Conservation (phyloP, 2,329 filamentous ascomycete genomes). For the Colletotrichum liaoningense region DNA sequence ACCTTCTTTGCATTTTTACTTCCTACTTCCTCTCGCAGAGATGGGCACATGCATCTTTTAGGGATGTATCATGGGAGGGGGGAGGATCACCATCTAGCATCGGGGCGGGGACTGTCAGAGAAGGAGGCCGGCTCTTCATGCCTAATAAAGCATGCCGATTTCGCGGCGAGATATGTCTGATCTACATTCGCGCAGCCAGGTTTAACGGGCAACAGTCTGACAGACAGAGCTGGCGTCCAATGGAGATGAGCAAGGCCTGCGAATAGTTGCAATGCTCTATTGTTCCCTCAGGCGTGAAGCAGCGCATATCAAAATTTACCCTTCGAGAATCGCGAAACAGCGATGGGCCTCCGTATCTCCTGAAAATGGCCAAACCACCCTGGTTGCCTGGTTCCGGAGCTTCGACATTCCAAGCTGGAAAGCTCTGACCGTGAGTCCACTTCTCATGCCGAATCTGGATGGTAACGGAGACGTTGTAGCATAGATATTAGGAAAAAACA, state of each 20-base stretch:
- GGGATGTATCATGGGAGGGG: neutral
- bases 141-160: neutral
- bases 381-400: neutral
- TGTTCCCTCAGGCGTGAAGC: neutral
- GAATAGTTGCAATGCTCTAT: neutral
- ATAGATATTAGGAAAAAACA: constrained; percentile 20
- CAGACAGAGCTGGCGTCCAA: neutral
- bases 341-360: neutral
- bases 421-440: constrained; percentile 22
- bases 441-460: neutral
- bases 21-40: neutral
- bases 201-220: neutral
- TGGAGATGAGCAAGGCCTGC: neutral
- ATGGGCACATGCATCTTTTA: neutral
- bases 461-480: constrained; percentile 10
- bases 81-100: neutral
- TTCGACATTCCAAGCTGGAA: constrained; percentile 6
- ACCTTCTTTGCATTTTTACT: constrained; percentile 7
- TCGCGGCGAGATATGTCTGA: constrained; percentile 8
- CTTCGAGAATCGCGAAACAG: neutral
- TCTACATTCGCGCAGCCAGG: neutral
- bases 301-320: neutral
- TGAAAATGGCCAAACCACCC: neutral
- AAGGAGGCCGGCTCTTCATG: neutral
- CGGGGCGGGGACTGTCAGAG: constrained; percentile 1